phyloP scores from a whole-genome alignment of 2,329 filamentous ascomycete genomes.

The Sordariomycetes sp. region DNA sequence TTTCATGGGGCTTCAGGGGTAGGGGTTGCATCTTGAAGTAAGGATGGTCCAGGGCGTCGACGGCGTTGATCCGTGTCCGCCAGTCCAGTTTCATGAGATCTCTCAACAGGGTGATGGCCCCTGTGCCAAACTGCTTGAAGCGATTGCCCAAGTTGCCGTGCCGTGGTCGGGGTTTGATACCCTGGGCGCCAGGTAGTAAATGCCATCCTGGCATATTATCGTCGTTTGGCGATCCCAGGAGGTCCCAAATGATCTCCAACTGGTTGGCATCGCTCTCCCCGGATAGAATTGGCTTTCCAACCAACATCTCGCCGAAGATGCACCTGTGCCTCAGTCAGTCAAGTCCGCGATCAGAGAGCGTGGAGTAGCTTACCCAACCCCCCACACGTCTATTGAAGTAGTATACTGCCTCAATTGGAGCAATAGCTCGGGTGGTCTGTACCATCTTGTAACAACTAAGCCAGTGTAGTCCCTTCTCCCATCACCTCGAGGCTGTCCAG shows the following conservation, averaged over 20 bases:
- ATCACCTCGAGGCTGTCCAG: conserved; percentile 73
- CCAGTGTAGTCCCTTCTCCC: conserved; percentile 88
- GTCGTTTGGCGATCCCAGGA: conserved; percentile 84
- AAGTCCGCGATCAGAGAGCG: not conserved
- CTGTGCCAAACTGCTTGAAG: conserved; percentile 68
- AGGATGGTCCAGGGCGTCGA: conserved; percentile 84
- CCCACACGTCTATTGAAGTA: conserved; percentile 97
- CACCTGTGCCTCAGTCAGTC: conserved; percentile 45
- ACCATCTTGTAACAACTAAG: conserved; percentile 96
- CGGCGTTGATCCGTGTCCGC: conserved; percentile 80
- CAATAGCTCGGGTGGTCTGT: conserved; percentile 85
- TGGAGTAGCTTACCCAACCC: conserved; percentile 63
- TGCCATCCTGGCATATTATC: conserved; percentile 91
- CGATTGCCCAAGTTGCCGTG: conserved; percentile 58
- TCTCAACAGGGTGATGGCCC: conserved; percentile 69
- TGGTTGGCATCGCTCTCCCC: conserved; percentile 86
- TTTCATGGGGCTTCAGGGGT: conserved; percentile 72
- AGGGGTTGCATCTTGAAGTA: conserved; percentile 78
- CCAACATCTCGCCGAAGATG: conserved; percentile 96
- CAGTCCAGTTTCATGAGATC: conserved; percentile 86
- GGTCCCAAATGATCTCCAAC: conserved; percentile 85
- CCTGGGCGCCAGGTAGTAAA: conserved; percentile 71
- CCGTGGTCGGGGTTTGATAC: conserved; percentile 52
- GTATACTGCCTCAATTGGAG: conserved; percentile 86
- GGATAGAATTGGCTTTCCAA: conserved; percentile 83